Base-by-base conservation (phyloP, 164 flowering plant species). In the Protea cynaroides region DNA sequence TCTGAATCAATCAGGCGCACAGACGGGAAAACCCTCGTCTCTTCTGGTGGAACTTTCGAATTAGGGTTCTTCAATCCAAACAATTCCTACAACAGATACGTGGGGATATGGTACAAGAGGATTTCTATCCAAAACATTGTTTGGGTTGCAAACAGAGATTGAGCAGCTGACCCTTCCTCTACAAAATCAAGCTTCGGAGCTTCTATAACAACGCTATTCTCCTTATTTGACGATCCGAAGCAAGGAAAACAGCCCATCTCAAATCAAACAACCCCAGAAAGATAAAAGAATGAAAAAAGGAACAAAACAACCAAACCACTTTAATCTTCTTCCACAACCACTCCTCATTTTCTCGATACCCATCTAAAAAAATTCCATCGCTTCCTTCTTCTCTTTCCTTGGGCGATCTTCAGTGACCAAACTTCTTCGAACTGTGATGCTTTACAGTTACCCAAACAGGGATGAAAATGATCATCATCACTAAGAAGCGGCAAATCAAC, bases 221-320 rank as follows among this genome's bases (percentile, higher is more conserved):
- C 83, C 68, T 76, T 65, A n/a, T 72, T 64, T 37, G 76, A 61
- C 62, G 83, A 75, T 71, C 77, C 77, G 65, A 80, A 80, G 65
- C 83, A 77, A 0, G 80, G 73, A 64, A 77, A 69, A 62, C 83
- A 80, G 43, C 78, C 80, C 83, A 80, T 80, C 63, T 59, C 71
- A 69, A 74, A 66, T 64, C 65, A 22, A 65, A 6, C 51, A 67
- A 25, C 40, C 60, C 52, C 57, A 56, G 61, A 72, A 47, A 54
- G 11, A 62, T 51, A 62, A 59, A 29, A 5, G 5, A 29, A 29
- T n/a, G 34, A 5, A 29, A 29, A 29, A 29, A 29, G 34, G 34
- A 29, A 29, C 34, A 29, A 29, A 29, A 29, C 34, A 2, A 2
- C 34, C 34, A 29, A 29, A 29, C 2, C 34, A n/a, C 34, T 29